Percentiles rank a stretch among this genome's conserved stretches.
Evolutionary conservation across 2,329 filamentous ascomycete genomes (phyloP).

Genomic region (Aspergillus sp.): DNA sequence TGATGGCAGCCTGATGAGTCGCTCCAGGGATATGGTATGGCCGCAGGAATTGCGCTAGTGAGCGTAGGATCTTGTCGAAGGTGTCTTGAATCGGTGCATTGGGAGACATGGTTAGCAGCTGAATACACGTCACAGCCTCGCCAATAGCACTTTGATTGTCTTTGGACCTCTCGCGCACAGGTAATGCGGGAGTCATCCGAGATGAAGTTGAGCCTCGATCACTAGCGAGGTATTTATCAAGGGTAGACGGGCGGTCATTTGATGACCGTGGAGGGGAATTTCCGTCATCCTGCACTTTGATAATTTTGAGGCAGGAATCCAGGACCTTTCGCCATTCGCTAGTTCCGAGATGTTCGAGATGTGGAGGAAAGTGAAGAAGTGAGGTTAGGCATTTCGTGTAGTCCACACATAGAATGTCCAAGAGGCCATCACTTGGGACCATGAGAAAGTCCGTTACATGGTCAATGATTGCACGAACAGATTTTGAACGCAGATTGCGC

Average conservation of each 20-base stretch:
- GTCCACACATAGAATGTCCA: constrained; percentile 68
- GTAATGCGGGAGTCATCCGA: constrained; percentile 25
- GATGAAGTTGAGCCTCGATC: constrained; percentile 29
- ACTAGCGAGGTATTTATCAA: constrained; percentile 25
- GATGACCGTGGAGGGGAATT: constrained; percentile 30
- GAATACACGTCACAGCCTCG: constrained; percentile 64
- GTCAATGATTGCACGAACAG: constrained; percentile 72
- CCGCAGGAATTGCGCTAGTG: constrained; percentile 61
- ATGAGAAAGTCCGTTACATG: constrained; percentile 77
- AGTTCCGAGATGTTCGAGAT: constrained; percentile 73
- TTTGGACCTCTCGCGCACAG: constrained; percentile 22
- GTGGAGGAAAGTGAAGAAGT: constrained; percentile 69
- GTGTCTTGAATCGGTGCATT: constrained; percentile 65
- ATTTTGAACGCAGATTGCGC: constrained; percentile 68
- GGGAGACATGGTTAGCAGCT: constrained; percentile 60
- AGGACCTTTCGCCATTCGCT: constrained; percentile 67
- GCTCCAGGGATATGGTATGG: constrained; percentile 59
- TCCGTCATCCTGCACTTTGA: constrained; percentile 39
- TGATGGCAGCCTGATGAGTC: constrained; percentile 71
- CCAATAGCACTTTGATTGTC: constrained; percentile 41
- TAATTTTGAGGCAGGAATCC: constrained; percentile 66
- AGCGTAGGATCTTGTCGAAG: constrained; percentile 55
- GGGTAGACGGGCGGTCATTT: constrained; percentile 22
- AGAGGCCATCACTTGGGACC: constrained; percentile 58
- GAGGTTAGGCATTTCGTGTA: constrained; percentile 74